These are phyloP conservation scores for Erysimum cheiranthoides DNA, from an alignment of 345 rosid genomes.

Conservation along the genomic window DNA sequence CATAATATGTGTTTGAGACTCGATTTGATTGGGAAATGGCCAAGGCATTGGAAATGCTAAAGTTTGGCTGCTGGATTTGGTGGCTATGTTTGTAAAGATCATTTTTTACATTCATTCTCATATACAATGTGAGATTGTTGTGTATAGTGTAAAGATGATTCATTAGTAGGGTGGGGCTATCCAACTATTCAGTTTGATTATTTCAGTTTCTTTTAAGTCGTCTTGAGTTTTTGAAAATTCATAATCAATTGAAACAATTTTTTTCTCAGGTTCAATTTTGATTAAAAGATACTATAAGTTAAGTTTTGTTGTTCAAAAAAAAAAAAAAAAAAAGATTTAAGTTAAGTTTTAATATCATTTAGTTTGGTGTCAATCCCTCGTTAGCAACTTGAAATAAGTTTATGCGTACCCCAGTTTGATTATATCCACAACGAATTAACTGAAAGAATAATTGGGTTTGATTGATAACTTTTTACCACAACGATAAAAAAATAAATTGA, in stretches of 20 bases:
- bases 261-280: neutral
- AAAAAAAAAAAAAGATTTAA: neutral
- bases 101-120: constrained; percentile 3
- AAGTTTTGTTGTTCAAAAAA: no score
- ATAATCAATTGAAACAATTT: neutral
- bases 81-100: neutral
- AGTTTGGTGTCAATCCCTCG: neutral
- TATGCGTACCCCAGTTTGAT: neutral
- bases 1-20: constrained; percentile 30
- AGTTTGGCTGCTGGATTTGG: constrained; percentile 10
- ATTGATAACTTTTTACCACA: no score
- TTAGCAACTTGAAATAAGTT: neutral
- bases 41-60: neutral
- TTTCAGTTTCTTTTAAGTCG: neutral
- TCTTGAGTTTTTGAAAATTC: neutral
- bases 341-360: neutral
- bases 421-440: neutral
- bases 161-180: neutral
- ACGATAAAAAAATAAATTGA: no score
- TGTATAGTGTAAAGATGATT: constrained; percentile 26
- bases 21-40: neutral
- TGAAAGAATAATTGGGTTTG: no score
- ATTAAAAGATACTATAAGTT: neutral
- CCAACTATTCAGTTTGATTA: constrained; percentile 9
- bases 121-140: constrained; percentile 12